Conservation (phyloP, 1,284 basidiomycete genomes). For the Schizophyllum amplum region DNA sequence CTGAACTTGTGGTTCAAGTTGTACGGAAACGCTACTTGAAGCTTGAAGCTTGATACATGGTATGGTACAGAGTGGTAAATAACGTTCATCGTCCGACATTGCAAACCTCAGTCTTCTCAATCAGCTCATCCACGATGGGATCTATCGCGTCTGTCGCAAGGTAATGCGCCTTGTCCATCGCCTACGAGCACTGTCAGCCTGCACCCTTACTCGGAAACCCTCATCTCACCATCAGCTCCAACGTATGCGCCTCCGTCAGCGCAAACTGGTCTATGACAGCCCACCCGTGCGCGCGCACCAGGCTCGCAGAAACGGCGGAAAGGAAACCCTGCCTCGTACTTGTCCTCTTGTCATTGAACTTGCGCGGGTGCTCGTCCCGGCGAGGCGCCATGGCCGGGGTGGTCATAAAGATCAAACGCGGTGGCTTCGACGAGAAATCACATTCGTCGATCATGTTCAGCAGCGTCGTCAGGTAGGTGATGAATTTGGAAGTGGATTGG, state of each 20-base stretch:
- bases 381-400: neutral
- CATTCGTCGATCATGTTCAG: neutral
- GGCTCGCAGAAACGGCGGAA: neutral
- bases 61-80: no score
- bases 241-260: constrained; percentile 3
- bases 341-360: constrained; percentile 5
- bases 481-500: neutral
- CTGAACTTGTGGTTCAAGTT: no score
- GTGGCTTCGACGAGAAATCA: neutral
- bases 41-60: no score
- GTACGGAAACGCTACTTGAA: no score
- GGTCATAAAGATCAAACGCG: neutral
- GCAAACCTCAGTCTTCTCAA: constrained; percentile 4
- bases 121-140: constrained; percentile 5
- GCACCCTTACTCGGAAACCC: no score
- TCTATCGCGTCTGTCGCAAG: constrained; percentile 4
- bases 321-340: constrained; percentile 1
- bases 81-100: no score
- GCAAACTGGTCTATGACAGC: constrained; percentile 2
- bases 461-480: neutral
- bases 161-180: constrained; percentile 3
- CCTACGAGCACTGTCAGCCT: neutral
- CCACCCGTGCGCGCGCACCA: neutral
- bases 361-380: constrained; percentile 1
- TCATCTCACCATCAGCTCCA: constrained; percentile 1